These are phyloP conservation scores for Perkinsela sp. DNA, from an alignment of 208 protist species.

Conservation along the genomic window DNA sequence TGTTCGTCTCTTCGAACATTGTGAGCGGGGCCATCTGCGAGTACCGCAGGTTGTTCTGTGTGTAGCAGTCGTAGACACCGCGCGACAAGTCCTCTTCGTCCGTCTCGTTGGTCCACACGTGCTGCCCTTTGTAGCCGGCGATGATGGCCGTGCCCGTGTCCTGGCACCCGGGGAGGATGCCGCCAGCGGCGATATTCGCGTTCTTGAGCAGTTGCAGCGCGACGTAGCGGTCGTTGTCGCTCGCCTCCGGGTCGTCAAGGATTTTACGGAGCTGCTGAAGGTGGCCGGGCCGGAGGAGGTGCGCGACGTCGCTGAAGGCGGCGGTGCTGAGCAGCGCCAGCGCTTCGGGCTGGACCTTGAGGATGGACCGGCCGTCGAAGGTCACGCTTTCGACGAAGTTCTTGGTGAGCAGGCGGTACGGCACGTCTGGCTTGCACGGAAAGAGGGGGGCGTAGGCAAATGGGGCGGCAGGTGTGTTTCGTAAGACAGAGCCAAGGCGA, in stretches of 20 bases:
- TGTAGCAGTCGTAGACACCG: conserved; percentile 80
- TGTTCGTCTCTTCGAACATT: conserved; percentile 90
- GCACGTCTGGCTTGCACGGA: conserved; percentile 21
- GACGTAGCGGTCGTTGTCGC: conserved; percentile 82
- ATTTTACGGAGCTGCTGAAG: conserved; percentile 67
- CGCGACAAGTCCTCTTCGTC: conserved; percentile 68
- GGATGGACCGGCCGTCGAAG: conserved; percentile 14
- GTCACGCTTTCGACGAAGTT: conserved; percentile 38
- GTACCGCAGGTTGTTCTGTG: conserved; percentile 74
- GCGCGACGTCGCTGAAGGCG: conserved; percentile 73
- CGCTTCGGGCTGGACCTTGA: conserved; percentile 58
- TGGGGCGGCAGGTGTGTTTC: conserved; percentile 7
- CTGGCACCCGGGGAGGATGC: conserved; percentile 71
- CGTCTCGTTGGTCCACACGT: conserved; percentile 76
- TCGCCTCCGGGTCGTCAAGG: conserved; percentile 78
- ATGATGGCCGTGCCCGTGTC: conserved; percentile 88
- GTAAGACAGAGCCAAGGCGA: no score
- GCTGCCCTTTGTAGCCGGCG: conserved; percentile 71
- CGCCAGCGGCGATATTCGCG: conserved; percentile 67
- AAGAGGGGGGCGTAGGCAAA: conserved; percentile 47
- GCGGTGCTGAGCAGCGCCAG: conserved; percentile 40
- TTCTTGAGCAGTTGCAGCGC: conserved; percentile 86
- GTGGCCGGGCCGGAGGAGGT: conserved; percentile 72
- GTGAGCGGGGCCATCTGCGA: conserved; percentile 69
- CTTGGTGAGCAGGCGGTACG: conserved; percentile 42